These are phyloP conservation scores for Firmiana major DNA, from an alignment of 345 rosid genomes.

Conservation along the genomic window DNA sequence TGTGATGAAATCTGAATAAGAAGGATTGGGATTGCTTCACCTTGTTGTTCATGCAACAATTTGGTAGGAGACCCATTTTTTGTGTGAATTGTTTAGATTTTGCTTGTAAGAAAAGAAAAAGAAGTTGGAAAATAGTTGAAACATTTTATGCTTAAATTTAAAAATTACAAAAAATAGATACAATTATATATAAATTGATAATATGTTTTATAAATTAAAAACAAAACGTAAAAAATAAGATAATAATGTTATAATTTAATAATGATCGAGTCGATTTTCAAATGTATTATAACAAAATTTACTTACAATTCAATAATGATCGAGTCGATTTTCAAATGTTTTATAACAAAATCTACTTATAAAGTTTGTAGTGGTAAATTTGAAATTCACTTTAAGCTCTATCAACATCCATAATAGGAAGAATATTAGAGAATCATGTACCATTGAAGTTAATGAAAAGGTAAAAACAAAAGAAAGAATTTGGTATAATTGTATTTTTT, in stretches of 20 bases:
- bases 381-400: no score
- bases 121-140: background rate
- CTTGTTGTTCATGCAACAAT: slow-evolving; percentile 5
- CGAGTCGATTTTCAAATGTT: background rate
- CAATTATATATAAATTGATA: background rate
- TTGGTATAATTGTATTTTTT: no score
- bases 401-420: background rate
- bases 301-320: no score
- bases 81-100: background rate
- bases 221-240: background rate
- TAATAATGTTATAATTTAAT: no score
- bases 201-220: background rate
- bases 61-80: slow-evolving; percentile 7
- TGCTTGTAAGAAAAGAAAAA: slow-evolving; percentile 8
- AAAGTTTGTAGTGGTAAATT: background rate
- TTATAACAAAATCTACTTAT: background rate
- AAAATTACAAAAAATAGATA: background rate
- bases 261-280: no score
- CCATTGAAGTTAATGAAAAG: no score
- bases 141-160: background rate
- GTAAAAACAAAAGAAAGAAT: no score
- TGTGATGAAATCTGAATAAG: slow-evolving; percentile 4
- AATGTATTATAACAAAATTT: no score
- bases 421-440: background rate
- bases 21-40: slow-evolving; percentile 7